phyloP scores from a whole-genome alignment of 2,329 filamentous ascomycete species.

The Sporothrix variecibatus region DNA sequence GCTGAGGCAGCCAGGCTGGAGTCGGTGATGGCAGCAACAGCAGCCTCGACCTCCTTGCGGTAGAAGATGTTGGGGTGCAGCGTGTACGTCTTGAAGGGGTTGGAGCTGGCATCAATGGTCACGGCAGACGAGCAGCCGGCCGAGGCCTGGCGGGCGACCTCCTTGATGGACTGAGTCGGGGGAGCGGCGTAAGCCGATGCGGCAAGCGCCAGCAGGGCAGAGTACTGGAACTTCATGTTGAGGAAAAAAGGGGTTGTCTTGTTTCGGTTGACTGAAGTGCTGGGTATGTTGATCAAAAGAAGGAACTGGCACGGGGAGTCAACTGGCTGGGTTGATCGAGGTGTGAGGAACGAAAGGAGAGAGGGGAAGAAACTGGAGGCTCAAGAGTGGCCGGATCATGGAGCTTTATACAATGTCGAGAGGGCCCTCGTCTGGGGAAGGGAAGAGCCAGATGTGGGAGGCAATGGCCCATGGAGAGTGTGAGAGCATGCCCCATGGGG shows the following conservation, averaged over 20 bases:
- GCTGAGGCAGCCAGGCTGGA: conserved; percentile 37
- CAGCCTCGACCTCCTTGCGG: conserved; percentile 43
- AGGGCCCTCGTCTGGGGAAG: background rate
- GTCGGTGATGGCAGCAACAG: conserved; percentile 37
- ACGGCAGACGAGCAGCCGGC: conserved; percentile 41
- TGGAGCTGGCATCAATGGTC: conserved; percentile 43
- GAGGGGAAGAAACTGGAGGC: background rate
- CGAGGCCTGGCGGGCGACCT: conserved; percentile 36
- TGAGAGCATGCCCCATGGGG: conserved; percentile 13
- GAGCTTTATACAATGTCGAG: conserved; percentile 12
- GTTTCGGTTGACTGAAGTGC: background rate
- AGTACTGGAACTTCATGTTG: conserved; percentile 42
- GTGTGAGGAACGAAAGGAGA: conserved; percentile 17
- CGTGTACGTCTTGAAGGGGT: conserved; percentile 43
- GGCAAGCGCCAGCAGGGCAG: conserved; percentile 41
- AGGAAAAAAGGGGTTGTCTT: background rate
- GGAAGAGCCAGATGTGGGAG: background rate
- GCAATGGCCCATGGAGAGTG: background rate
- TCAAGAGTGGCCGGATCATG: conserved; percentile 11
- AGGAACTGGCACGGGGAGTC: conserved; percentile 2
- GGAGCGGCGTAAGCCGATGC: conserved; percentile 41
- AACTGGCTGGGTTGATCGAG: conserved; percentile 19
- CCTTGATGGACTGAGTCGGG: conserved; percentile 32
- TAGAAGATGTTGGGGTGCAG: conserved; percentile 45
- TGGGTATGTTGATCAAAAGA: conserved; percentile 13